These are phyloP conservation scores for Beta lomatogona DNA, from an alignment of 179 eudicot genomes.

Conservation along the genomic window DNA sequence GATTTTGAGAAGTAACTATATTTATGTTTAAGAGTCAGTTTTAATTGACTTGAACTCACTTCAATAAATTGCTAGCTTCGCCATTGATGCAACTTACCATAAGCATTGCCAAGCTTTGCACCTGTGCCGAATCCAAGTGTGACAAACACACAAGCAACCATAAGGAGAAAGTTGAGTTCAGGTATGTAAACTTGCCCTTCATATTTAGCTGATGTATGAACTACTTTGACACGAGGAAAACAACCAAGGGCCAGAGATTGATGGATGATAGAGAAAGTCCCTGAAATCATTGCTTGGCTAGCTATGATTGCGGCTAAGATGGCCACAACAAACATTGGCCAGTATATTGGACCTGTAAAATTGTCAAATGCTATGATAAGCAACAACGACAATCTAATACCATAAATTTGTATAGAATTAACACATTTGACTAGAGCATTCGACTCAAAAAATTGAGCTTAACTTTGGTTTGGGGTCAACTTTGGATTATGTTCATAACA, in stretches of 20 bases:
- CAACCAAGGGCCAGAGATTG: conserved; percentile 32
- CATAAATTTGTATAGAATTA: too few relatives aligned
- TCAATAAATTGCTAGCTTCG: too few relatives aligned
- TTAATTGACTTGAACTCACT: too few relatives aligned
- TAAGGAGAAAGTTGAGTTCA: conserved; percentile 26
- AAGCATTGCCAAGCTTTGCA: conserved; percentile 27
- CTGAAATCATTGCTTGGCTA: conserved; percentile 35
- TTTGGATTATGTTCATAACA: too few relatives aligned
- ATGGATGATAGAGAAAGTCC: conserved; percentile 27
- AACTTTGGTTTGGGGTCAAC: too few relatives aligned
- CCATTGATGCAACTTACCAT: conserved; percentile 19
- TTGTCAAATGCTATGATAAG: too few relatives aligned
- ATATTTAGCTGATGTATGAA: conserved; percentile 32
- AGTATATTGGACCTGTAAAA: conserved; percentile 23
- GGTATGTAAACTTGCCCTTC: conserved; percentile 37
- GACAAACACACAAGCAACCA: conserved; percentile 23
- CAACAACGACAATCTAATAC: too few relatives aligned
- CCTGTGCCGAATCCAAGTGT: conserved; percentile 26
- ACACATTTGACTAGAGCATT: too few relatives aligned
- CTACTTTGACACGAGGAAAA: conserved; percentile 32
- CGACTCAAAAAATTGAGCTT: neutral
- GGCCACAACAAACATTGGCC: conserved; percentile 32
- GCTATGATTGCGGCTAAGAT: conserved; percentile 34
- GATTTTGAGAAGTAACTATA: too few relatives aligned
- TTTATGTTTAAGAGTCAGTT: too few relatives aligned